These are phyloP conservation scores for Coemansia sp. DNA, from an alignment of 192 early-diverging fungal genomes.

Conservation along the genomic window DNA sequence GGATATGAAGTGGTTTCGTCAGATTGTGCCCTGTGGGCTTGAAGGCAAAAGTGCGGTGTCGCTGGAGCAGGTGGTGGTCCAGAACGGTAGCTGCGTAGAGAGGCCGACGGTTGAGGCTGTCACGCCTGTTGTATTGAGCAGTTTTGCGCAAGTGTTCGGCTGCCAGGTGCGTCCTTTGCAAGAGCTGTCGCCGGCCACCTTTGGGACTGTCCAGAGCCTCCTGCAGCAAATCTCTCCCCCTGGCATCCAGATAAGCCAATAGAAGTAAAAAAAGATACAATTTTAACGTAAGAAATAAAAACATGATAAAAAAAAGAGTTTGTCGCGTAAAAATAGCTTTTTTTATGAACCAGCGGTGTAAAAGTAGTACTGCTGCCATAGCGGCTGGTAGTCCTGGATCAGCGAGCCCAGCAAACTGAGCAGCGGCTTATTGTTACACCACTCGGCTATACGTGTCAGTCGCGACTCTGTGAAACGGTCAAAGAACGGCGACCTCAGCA, in stretches of 20 bases:
- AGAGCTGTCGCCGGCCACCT: conserved; percentile 31
- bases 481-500: conserved; percentile 86
- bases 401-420: conserved; percentile 77
- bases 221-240: conserved; percentile 3
- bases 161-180: conserved; percentile 34
- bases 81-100: neutral
- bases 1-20: conserved; percentile 82
- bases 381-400: conserved; percentile 82
- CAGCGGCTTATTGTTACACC: conserved; percentile 71
- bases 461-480: conserved; percentile 67
- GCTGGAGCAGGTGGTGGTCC: conserved; percentile 37
- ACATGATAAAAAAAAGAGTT: neutral
- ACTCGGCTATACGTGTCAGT: conserved; percentile 64
- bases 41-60: conserved; percentile 77
- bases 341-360: conserved; percentile 69
- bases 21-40: conserved; percentile 91
- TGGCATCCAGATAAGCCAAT: too few species aligned
- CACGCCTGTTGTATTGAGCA: conserved; percentile 22
- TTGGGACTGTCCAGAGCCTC: conserved; percentile 19
- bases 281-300: conserved; percentile 4
- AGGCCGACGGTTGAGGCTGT: conserved; percentile 22
- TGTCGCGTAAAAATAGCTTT: too few species aligned
- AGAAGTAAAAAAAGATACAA: conserved; percentile 1
- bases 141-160: conserved; percentile 36
- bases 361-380: conserved; percentile 89